A percentile compares a stretch with the other conserved stretches of the same genome.
phyloP scores from a whole-genome alignment of 768 basidiomycete genomes.

The Leccinum arenicola region DNA sequence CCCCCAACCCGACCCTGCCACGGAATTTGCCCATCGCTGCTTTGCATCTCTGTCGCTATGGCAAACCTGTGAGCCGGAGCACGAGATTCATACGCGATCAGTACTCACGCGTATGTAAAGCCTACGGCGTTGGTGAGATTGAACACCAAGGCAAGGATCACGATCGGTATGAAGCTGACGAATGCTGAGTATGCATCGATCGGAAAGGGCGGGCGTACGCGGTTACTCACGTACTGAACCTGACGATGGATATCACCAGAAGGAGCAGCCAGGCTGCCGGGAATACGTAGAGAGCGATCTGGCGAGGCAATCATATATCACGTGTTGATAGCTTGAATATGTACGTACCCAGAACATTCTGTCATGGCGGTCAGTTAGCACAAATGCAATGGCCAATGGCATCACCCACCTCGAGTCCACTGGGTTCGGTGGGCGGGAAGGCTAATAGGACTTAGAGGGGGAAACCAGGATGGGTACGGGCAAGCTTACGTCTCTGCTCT shows the following conservation, averaged over 20 bases:
- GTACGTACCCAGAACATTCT: constrained; percentile 90
- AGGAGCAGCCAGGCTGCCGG: constrained; percentile 86
- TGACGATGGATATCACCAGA: constrained; percentile 84
- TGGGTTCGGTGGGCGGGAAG: constrained; percentile 83
- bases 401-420: constrained; percentile 75
- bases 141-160: constrained; percentile 91
- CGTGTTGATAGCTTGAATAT: constrained; percentile 6
- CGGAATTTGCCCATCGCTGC: constrained; percentile 79
- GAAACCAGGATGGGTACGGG: neutral
- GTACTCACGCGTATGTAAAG: constrained; percentile 87
- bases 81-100: constrained; percentile 3
- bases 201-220: constrained; percentile 2
- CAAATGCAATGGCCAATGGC: constrained; percentile 4
- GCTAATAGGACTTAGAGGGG: constrained; percentile 42
- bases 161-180: constrained; percentile 88
- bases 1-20: constrained; percentile 71
- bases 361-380: constrained; percentile 7
- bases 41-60: constrained; percentile 88
- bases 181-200: constrained; percentile 10
- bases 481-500: constrained; percentile 83
- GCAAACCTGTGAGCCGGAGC: constrained; percentile 10
- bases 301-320: constrained; percentile 14
- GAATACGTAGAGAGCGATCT: constrained; percentile 89
- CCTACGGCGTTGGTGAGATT: constrained; percentile 95
- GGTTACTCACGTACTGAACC: constrained; percentile 75